A percentile compares a stretch with the other conserved stretches of the same genome.
Evolutionary conservation across 345 rosid species (phyloP).

Genomic region (Rhizophora apiculata): DNA sequence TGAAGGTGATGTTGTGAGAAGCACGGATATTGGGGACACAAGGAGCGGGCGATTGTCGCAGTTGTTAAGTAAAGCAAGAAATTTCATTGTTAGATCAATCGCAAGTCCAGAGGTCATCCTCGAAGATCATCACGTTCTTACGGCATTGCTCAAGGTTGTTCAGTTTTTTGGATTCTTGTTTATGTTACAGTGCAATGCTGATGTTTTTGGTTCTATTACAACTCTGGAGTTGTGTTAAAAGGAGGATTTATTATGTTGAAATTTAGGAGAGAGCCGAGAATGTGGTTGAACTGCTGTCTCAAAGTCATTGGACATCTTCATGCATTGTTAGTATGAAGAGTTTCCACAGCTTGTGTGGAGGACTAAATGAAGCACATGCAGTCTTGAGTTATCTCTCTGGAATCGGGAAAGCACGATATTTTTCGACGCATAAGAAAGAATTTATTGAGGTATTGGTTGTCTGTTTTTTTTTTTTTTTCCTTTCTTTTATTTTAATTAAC

Average conservation of each 20-base stretch:
- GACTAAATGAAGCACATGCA: conserved; percentile 54
- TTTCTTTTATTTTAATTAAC: conserved; percentile 1
- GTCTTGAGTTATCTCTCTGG: conserved; percentile 64
- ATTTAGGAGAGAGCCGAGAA: conserved; percentile 51
- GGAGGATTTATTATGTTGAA: conserved; percentile 8
- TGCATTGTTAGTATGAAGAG: conserved; percentile 64
- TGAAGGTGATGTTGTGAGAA: conserved; percentile 69
- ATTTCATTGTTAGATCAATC: conserved; percentile 44
- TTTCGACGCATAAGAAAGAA: conserved; percentile 53
- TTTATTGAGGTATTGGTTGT: conserved; percentile 52
- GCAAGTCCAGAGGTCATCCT: conserved; percentile 40
- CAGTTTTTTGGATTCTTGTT: background rate
- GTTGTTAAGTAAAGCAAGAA: conserved; percentile 47
- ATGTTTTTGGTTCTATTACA: background rate
- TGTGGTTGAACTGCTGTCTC: conserved; percentile 40
- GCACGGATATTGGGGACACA: conserved; percentile 48
- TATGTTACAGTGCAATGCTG: background rate
- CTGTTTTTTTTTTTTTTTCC: background rate
- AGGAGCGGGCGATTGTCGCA: conserved; percentile 52
- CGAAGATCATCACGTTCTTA: conserved; percentile 44
- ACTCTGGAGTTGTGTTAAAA: background rate
- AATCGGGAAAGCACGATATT: conserved; percentile 56
- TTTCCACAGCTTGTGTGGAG: conserved; percentile 60
- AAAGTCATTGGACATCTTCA: conserved; percentile 57
- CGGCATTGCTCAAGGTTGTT: conserved; percentile 54